A percentile compares a stretch with the other conserved stretches of the same genome.
Conservation (phyloP, 805 yeast species). For the Lachancea nothofagi region DNA sequence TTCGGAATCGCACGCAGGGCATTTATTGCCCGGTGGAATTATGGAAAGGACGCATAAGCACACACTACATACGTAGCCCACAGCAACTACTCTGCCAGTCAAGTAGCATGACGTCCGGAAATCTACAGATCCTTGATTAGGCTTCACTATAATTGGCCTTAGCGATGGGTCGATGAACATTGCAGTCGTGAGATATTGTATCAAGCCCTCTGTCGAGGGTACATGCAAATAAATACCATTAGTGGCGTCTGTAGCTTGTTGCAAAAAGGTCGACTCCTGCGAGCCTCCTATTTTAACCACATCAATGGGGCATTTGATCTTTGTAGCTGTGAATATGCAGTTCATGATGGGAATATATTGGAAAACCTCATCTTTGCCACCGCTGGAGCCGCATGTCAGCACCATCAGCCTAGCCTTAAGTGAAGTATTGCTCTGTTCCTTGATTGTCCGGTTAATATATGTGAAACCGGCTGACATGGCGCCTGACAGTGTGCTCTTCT, state of each 20-base stretch:
- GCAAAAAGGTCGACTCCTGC: constrained; percentile 70
- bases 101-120: constrained; percentile 92
- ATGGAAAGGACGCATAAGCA: constrained; percentile 74
- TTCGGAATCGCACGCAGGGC: constrained; percentile 82
- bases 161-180: constrained; percentile 81
- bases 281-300: constrained; percentile 63
- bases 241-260: constrained; percentile 94
- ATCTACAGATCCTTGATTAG: constrained; percentile 81
- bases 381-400: constrained; percentile 41
- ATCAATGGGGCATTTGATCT: constrained; percentile 82
- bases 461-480: constrained; percentile 80
- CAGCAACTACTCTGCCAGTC: constrained; percentile 84
- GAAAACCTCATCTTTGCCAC: constrained; percentile 68
- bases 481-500: constrained; percentile 56
- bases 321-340: constrained; percentile 91
- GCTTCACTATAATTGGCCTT: constrained; percentile 68
- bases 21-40: constrained; percentile 58
- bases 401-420: constrained; percentile 63
- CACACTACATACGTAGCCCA: constrained; percentile 93
- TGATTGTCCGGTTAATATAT: constrained; percentile 63
- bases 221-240: constrained; percentile 78
- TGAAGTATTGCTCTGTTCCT: constrained; percentile 38
- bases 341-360: constrained; percentile 94
- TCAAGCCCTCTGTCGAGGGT: constrained; percentile 63
- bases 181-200: constrained; percentile 78